phyloP scores from a whole-genome alignment of 441 rosid species.

The Erodium texanum region DNA sequence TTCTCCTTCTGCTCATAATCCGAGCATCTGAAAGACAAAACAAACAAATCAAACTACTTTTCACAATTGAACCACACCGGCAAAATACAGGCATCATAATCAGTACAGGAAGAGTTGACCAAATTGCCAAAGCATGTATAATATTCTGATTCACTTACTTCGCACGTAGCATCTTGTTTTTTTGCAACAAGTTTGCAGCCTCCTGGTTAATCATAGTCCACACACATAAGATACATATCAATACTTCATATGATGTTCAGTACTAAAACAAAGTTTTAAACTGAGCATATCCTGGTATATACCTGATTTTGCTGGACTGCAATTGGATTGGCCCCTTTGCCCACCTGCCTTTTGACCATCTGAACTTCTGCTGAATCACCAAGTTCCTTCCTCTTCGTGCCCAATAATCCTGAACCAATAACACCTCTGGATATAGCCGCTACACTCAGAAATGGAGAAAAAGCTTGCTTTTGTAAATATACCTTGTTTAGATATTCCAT shows the following conservation, averaged over 20 bases:
- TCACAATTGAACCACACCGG: too few relatives aligned
- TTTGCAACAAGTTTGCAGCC: slow-evolving; percentile 44
- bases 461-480: slow-evolving; percentile 11
- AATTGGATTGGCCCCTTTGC: slow-evolving; percentile 18
- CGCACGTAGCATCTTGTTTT: slow-evolving; percentile 57
- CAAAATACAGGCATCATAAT: too few relatives aligned
- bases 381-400: slow-evolving; percentile 53
- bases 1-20: slow-evolving; percentile 52
- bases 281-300: not conserved
- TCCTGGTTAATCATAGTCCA: slow-evolving; percentile 25
- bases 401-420: slow-evolving; percentile 27
- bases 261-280: not conserved
- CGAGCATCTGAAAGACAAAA: slow-evolving; percentile 40
- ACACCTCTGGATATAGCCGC: slow-evolving; percentile 5
- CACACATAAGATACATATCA: not conserved
- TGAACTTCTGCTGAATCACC: slow-evolving; percentile 30
- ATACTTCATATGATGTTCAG: not conserved
- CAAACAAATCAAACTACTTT: not conserved
- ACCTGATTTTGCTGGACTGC: slow-evolving; percentile 16
- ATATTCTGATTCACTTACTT: slow-evolving; percentile 37
- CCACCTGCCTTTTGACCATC: slow-evolving; percentile 29
- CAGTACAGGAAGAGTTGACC: not conserved
- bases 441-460: slow-evolving; percentile 9
- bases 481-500: slow-evolving; percentile 20
- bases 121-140: too few relatives aligned